A percentile compares a stretch with the other conserved stretches of the same genome.
These are phyloP conservation scores for Lycium barbarum DNA, from an alignment of 257 asterid species.

Conservation along the genomic window DNA sequence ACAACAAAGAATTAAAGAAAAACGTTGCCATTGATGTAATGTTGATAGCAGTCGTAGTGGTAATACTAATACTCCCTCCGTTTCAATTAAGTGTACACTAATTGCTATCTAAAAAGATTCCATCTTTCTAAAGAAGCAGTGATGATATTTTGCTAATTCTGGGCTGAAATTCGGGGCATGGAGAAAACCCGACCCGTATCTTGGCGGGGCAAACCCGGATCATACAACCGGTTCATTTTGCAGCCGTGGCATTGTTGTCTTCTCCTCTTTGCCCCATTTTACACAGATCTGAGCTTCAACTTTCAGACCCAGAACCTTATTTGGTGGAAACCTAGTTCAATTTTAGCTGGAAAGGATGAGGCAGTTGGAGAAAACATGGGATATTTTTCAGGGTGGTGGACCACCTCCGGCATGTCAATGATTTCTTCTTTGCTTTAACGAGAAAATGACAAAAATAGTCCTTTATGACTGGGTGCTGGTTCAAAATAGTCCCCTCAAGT, in stretches of 20 bases:
- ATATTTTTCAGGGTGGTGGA: no score
- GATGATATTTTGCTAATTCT: no score
- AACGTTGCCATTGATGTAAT: background rate
- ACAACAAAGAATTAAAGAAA: no score
- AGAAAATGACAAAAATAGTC: no score
- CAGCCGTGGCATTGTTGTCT: background rate
- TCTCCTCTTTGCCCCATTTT: background rate
- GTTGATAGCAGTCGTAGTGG: background rate
- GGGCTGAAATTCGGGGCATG: background rate
- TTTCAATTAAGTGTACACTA: background rate
- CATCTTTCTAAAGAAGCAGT: no score
- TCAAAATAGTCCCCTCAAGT: no score
- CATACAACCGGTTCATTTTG: no score
- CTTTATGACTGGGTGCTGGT: no score
- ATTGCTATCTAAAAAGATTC: background rate
- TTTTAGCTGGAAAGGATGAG: background rate
- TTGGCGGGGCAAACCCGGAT: background rate
- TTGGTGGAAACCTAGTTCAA: no score
- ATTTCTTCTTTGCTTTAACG: no score
- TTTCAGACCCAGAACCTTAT: background rate
- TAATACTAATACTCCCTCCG: no score
- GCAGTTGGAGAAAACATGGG: background rate
- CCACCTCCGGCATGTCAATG: no score
- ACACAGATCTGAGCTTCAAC: slow-evolving; percentile 18
- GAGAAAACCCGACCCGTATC: background rate